Evolutionary conservation across 306 rosid species (phyloP).

Genomic region (Mucuna pruriens): DNA sequence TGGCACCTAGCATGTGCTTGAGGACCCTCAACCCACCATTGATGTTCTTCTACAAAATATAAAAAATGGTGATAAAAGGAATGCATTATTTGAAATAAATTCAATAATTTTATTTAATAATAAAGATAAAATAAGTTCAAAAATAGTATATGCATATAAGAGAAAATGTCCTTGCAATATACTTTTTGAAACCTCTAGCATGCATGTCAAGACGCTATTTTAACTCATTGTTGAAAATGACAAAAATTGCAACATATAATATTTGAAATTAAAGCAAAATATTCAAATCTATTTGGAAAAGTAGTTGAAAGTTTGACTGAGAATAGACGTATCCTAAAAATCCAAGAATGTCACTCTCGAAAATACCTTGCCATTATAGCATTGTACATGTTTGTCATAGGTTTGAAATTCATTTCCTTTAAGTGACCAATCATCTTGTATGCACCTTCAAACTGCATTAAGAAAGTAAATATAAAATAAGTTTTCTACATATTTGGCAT

Average conservation of each 20-base stretch:
- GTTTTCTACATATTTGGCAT: not conserved
- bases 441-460: conserved; percentile 73
- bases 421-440: conserved; percentile 61
- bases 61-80: conserved; percentile 25
- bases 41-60: conserved; percentile 68
- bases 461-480: conserved; percentile 30
- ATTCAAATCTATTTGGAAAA: conserved; percentile 23
- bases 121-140: not conserved
- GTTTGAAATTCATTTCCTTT: conserved; percentile 53
- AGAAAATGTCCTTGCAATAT: conserved; percentile 20
- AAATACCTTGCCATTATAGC: conserved; percentile 87
- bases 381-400: conserved; percentile 70
- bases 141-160: conserved; percentile 6
- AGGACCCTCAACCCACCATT: conserved; percentile 59
- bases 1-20: conserved; percentile 64
- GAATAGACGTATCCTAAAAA: conserved; percentile 25
- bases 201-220: conserved; percentile 2
- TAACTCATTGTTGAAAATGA: conserved; percentile 15
- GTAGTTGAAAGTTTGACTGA: conserved; percentile 12
- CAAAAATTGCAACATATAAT: not conserved
- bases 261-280: conserved; percentile 33
- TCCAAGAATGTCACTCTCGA: conserved; percentile 65
- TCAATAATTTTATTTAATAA: not conserved
- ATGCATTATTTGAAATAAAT: conserved; percentile 18
- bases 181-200: not conserved